Evolutionary conservation across 2,329 filamentous ascomycete species (phyloP).

Genomic region (Apiospora aurea): DNA sequence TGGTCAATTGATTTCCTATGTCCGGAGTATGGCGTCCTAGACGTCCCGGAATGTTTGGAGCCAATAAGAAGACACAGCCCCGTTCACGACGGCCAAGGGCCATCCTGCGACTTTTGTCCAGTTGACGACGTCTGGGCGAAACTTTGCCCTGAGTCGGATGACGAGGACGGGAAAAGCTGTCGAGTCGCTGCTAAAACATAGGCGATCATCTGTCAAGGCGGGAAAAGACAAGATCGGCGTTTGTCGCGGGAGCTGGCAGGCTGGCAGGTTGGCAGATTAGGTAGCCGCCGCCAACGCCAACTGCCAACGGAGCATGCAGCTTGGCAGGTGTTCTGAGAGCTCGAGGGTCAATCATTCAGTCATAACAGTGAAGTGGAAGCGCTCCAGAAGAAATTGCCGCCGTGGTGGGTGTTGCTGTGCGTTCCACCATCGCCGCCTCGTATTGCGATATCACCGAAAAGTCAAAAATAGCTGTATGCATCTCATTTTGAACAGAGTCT

Average conservation of each 20-base stretch:
- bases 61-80: background rate
- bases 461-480: background rate
- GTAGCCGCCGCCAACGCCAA: slow-evolving; percentile 76
- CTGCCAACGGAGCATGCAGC: slow-evolving; percentile 52
- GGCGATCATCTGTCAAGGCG: background rate
- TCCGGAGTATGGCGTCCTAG: background rate
- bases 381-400: slow-evolving; percentile 8
- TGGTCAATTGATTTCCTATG: background rate
- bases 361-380: background rate
- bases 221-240: slow-evolving; percentile 2
- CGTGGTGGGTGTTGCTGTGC: background rate
- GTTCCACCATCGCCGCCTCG: background rate
- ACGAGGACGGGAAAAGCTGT: background rate
- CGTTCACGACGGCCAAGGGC: background rate
- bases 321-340: background rate
- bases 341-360: slow-evolving; percentile 41
- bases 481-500: background rate
- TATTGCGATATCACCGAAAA: slow-evolving; percentile 1
- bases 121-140: background rate
- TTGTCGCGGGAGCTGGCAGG: background rate
- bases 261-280: too few species aligned
- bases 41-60: background rate
- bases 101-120: background rate
- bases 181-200: background rate
- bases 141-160: background rate